Conservation (phyloP, 2,329 filamentous ascomycete species). For the Samsoniella hepiali region DNA sequence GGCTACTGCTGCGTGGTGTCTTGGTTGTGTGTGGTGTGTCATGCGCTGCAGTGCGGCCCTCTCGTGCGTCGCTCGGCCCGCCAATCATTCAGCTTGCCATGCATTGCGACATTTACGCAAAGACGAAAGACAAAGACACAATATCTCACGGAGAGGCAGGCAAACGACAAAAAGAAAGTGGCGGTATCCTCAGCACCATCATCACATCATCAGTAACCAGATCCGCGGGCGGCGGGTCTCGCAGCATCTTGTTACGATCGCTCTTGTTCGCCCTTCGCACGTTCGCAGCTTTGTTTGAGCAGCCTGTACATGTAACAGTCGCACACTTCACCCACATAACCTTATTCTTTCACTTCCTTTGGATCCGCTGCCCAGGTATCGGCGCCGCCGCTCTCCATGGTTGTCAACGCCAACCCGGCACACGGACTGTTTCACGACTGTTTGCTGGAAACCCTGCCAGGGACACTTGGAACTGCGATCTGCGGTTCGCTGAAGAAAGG, state of each 20-base stretch:
- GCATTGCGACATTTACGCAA: background rate
- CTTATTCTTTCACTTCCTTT: background rate
- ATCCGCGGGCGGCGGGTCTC: background rate
- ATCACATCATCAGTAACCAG: background rate
- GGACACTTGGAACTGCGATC: background rate
- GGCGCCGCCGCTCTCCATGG: background rate
- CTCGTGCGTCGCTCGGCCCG: background rate
- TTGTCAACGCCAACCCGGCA: background rate
- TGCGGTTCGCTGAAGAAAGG: background rate
- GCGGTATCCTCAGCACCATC: background rate
- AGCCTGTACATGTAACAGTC: background rate
- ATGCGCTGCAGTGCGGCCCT: background rate
- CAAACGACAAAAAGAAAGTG: background rate
- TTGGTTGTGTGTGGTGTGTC: background rate
- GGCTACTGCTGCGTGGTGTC: background rate
- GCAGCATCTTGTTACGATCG: background rate
- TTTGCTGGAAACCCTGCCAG: background rate
- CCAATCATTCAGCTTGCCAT: background rate
- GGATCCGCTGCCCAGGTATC: background rate
- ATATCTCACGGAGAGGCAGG: background rate
- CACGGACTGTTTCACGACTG: constrained; percentile 7
- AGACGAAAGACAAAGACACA: background rate
- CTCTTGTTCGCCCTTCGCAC: background rate
- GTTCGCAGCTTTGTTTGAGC: background rate
- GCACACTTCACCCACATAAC: background rate